A percentile compares a stretch with the other conserved stretches of the same genome.
These are phyloP conservation scores for Epichloe scottii DNA, from an alignment of 2,329 filamentous ascomycete species.

Conservation along the genomic window DNA sequence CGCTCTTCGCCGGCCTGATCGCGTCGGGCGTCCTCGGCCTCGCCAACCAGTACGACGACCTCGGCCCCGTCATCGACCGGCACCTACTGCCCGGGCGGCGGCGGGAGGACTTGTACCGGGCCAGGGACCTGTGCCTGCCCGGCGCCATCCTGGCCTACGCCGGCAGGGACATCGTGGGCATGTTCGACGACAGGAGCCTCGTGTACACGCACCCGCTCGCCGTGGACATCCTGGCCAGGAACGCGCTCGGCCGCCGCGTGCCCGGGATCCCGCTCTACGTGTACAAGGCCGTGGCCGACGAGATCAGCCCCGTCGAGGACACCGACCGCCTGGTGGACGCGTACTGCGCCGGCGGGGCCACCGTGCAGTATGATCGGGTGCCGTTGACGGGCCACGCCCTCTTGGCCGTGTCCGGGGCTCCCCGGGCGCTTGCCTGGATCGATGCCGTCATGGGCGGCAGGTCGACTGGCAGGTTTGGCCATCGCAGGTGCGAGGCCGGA, in stretches of 20 bases:
- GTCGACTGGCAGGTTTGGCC: background rate
- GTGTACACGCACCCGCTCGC: background rate
- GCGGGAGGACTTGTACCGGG: slow-evolving; percentile 18
- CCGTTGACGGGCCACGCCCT: background rate
- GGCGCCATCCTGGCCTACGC: slow-evolving; percentile 16
- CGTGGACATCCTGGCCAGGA: background rate
- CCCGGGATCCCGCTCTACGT: background rate
- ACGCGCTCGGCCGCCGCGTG: background rate
- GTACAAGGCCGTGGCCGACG: background rate
- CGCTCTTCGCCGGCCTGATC: slow-evolving; percentile 11
- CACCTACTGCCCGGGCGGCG: slow-evolving; percentile 11
- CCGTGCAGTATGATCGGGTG: background rate
- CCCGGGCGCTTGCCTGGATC: background rate
- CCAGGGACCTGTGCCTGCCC: slow-evolving; percentile 13
- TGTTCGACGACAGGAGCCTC: slow-evolving; percentile 22
- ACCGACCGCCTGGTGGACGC: background rate
- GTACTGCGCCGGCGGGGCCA: background rate
- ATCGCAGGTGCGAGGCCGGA: background rate
- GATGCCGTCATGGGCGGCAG: background rate
- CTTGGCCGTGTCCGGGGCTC: background rate
- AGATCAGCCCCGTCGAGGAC: background rate
- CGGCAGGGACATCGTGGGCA: slow-evolving; percentile 23
- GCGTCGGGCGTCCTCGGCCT: slow-evolving; percentile 12
- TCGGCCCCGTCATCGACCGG: slow-evolving; percentile 6
- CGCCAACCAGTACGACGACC: slow-evolving; percentile 11